Base-by-base conservation (phyloP, 164 flowering plant species). In the Houttuynia cordata region DNA sequence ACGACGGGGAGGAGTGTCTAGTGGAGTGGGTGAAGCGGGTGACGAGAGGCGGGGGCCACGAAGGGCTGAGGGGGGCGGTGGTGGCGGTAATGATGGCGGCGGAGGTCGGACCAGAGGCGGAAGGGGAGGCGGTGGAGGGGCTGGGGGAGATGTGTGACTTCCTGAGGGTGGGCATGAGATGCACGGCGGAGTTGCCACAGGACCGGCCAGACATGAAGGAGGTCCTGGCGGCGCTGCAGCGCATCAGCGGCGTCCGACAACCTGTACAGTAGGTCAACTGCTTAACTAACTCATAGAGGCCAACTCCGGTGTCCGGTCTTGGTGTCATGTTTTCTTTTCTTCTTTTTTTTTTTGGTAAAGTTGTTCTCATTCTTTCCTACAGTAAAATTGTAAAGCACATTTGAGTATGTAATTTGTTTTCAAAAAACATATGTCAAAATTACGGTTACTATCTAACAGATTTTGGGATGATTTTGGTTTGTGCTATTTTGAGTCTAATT, bases 181-280 rank as follows among this genome's bases (percentile, higher is more conserved):
- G 98, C 73, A 79, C 92, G 0, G 81, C 80, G 0, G 98, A 91
- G 57, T 30, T 67, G 4, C 98, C 98, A 7, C 85, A 81, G 24
- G 70, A 69, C 15, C 76, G 98, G 66, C 96, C 98, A 20, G 85
- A 80, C 68, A 88, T 91, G 96, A 86, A 82, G 76, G 87, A 83
- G 73, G 98, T 88, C 23, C 64, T 86, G 25, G 81, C 77, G 9
- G 77, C 81, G 88, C 59, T 91, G 65, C 56, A 79, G 8, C 58
- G 60, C 54, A 25, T 56, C 25, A 1, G 20, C 45, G 23, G 47
- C 47, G 57, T 10, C 15, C 19, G 57, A 9, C 17, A 8, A 24
- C 56, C 24, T 20, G 56, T 10, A 21, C 51, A 49, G 37, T 30
- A 30, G 6, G 37, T 2, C 37, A 30, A 6, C 4, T 2, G 37